Percentiles rank a stretch among this genome's conserved stretches.
Evolutionary conservation across 768 basidiomycete species (phyloP).

Genomic region (Termitomyces sp.): DNA sequence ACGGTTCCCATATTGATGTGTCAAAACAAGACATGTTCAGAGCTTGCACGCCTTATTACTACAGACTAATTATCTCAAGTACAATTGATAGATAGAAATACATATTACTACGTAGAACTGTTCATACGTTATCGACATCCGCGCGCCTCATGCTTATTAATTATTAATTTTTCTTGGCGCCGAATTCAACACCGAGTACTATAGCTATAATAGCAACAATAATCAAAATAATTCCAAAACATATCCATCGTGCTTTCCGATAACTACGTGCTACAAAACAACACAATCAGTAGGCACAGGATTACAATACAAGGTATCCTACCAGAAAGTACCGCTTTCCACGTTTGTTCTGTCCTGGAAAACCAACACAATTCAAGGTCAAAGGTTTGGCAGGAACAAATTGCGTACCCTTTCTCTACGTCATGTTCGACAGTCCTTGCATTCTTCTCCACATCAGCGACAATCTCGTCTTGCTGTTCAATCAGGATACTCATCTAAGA

Average conservation of each 20-base stretch:
- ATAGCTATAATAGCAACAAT: constrained; percentile 53
- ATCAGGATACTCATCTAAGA: constrained; percentile 72
- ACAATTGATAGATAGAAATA: constrained; percentile 1
- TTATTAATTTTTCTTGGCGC: constrained; percentile 14
- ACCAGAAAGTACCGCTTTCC: constrained; percentile 58
- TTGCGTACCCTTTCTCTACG: constrained; percentile 62
- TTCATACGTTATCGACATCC: not conserved
- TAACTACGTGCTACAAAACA: constrained; percentile 49
- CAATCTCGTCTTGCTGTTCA: constrained; percentile 73
- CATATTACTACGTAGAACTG: not conserved
- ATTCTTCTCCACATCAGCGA: constrained; percentile 56
- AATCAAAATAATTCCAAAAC: constrained; percentile 59
- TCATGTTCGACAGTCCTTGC: constrained; percentile 61
- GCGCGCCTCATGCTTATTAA: not conserved
- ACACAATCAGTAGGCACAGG: not conserved
- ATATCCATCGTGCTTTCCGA: constrained; percentile 83
- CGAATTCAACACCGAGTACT: constrained; percentile 46
- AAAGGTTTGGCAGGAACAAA: not conserved
- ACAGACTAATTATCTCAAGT: not conserved
- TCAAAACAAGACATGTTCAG: not conserved
- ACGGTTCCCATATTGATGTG: constrained; percentile 7
- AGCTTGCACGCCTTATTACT: not conserved
- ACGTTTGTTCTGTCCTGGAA: constrained; percentile 55
- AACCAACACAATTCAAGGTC: not conserved
- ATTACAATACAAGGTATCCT: constrained; percentile 13